Evolutionary conservation across 495 filamentous ascomycete species (phyloP), one percentile per base, ranked within the genome.

Genomic region (Daldinia concentrica): DNA sequence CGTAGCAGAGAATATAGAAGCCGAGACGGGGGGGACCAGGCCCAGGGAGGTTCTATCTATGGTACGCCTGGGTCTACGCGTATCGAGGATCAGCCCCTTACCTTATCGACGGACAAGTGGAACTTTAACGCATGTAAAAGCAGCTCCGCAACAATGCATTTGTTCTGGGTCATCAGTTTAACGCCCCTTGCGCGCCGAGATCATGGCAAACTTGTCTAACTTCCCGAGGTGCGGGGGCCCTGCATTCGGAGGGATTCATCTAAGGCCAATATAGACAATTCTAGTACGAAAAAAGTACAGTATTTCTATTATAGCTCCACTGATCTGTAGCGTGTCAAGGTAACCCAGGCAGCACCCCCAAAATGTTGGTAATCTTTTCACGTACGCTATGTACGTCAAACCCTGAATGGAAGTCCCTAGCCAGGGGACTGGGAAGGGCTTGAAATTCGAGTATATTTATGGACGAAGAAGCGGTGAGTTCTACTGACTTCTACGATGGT

Each of bases 41-140:
- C n/a, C n/a, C n/a, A n/a, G n/a, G n/a, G n/a, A n/a, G 43, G 43
- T 36, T 36, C 34, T 36, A 15, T 11, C 9, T 48, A 11, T 48
- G 9, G 43, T 48, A 48, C 22, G 43, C 43, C 43, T 54, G 29
- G 24, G 51, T 30, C 26, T 36, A 57, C 54, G 54, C 29, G 30
- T 17, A 22, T 57, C 54, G 54, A 57, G 54, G 54, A 36, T 36
- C 54, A 34, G 8, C 54, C 30, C 54, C 54, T 57, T 57, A 57
- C 30, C 30, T 57, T 57, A 57, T 57, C 54, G 30, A 30, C 27
- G 27, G 29, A 57, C 50, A 30, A 24, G 50, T 54, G 50, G 50
- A 54, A 54, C 22, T 22, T 17, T 24, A 57, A 57, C 54, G 17
- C 54, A 36, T 36, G n/a, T 19, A 19, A 36, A 36, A 5, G 24